Evolutionary conservation across 805 yeast species (phyloP).

Genomic region (Starmerella kuoi): DNA sequence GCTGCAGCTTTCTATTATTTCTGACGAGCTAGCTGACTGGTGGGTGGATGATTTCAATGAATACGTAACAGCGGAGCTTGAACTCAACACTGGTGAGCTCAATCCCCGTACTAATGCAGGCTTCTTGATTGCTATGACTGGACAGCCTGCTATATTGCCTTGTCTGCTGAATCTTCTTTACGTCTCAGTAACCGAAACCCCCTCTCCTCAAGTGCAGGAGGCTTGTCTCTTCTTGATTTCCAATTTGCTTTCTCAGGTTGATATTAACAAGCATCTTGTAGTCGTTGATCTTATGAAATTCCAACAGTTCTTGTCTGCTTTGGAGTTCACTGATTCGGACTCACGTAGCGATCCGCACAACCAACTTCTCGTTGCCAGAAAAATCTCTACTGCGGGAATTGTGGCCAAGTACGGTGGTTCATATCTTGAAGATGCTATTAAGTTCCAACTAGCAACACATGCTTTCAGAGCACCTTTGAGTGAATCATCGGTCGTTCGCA

Average conservation of each 20-base stretch:
- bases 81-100: slow-evolving; percentile 40
- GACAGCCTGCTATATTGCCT: slow-evolving; percentile 22
- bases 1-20: slow-evolving; percentile 33
- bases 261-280: slow-evolving; percentile 12
- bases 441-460: slow-evolving; percentile 13
- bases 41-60: slow-evolving; percentile 53
- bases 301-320: slow-evolving; percentile 8
- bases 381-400: slow-evolving; percentile 18
- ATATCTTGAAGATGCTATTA: slow-evolving; percentile 11
- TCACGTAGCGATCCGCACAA: not conserved
- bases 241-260: slow-evolving; percentile 17
- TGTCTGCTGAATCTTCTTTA: slow-evolving; percentile 8
- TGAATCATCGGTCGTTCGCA: slow-evolving; percentile 10
- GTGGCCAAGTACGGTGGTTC: slow-evolving; percentile 20
- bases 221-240: slow-evolving; percentile 19
- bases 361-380: slow-evolving; percentile 20
- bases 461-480: slow-evolving; percentile 9
- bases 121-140: slow-evolving; percentile 44
- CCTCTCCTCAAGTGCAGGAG: slow-evolving; percentile 5
- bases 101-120: slow-evolving; percentile 49
- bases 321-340: slow-evolving; percentile 7
- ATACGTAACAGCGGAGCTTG: slow-evolving; percentile 65
- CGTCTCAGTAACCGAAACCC: slow-evolving; percentile 5
- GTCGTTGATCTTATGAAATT: slow-evolving; percentile 1
- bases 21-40: slow-evolving; percentile 32